These are phyloP conservation scores for Stagonosporopsis tanaceti DNA, from an alignment of 2,329 filamentous ascomycete species.

Conservation along the genomic window DNA sequence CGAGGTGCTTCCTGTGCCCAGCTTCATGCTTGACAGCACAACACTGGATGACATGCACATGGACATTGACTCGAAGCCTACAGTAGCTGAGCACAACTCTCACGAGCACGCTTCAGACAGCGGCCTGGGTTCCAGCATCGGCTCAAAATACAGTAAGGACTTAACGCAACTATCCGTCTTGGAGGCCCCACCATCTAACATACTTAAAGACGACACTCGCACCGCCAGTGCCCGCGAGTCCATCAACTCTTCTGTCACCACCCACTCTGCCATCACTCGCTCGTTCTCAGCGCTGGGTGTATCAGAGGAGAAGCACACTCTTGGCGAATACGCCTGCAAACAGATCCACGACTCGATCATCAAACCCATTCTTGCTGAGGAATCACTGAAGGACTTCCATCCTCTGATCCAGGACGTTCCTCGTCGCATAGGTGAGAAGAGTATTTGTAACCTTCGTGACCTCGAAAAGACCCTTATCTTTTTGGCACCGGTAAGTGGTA, in stretches of 20 bases:
- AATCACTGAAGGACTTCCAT: conserved; percentile 79
- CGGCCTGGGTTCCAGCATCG: conserved; percentile 84
- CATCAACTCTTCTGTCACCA: conserved; percentile 48
- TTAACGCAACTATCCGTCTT: conserved; percentile 27
- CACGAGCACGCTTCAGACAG: conserved; percentile 83
- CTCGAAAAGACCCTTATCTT: conserved; percentile 93
- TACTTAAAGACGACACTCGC: conserved; percentile 46
- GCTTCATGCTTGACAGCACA: conserved; percentile 52
- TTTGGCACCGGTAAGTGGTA: conserved; percentile 87
- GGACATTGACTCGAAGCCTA: conserved; percentile 54
- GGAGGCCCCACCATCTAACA: conserved; percentile 38
- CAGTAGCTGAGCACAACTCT: conserved; percentile 45
- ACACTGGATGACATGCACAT: conserved; percentile 46
- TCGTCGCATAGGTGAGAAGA: conserved; percentile 79
- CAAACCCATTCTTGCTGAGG: conserved; percentile 75
- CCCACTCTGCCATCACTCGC: conserved; percentile 54
- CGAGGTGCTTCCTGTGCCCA: conserved; percentile 59
- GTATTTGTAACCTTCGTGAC: conserved; percentile 90
- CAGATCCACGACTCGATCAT: conserved; percentile 83
- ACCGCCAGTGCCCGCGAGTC: conserved; percentile 45
- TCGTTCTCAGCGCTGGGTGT: conserved; percentile 53
- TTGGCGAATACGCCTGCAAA: conserved; percentile 74
- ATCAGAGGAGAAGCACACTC: conserved; percentile 59
- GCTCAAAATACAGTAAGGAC: conserved; percentile 54
- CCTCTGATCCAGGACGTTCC: conserved; percentile 80